Base-by-base conservation (phyloP, 1,284 basidiomycete species). In the Rhizoctonia solani region DNA sequence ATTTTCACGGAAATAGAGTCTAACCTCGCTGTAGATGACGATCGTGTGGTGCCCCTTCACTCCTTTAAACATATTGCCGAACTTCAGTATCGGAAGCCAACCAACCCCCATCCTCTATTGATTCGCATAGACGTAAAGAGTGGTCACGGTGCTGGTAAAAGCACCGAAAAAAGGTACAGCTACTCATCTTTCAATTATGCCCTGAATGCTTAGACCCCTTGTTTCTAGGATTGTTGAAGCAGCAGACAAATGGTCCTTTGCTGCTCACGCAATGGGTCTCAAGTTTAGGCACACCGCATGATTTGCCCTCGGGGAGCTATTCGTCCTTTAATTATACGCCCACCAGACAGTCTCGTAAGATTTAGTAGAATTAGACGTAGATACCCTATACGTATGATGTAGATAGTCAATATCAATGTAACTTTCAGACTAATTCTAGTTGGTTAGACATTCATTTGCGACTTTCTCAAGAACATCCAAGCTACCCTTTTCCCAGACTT, bases 61-160 rank as follows among this genome's bases (percentile, higher is more conserved):
- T 89, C 89, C 4, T 92, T 90, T 82, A 93, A 93, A 76, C 82
- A 85, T 61, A 86, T 87, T 0, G 90, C 90, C 21, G 85, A 85
- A 21, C 78, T 93, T 39, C 91, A 93, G 74, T 77, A 92, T 72
- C 77, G 77, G 1, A 77, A 85, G 2, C 80, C 87, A 0, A 70
- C 85, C 46, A 92, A 90, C 73, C 80, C 82, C 0, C 76, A 91
- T 72, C 91, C 90, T 1, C 78, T 92, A 13, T 79, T 93, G 13
- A 79, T 92, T 59, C 82, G 90, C 16, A 85, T 93, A 42, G 89
- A 92, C 72, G 85, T 86, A 76, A 90, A 91, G 73, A 83, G 88
- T 0, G 91, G 91, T 0, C 91, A 93, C 72, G 90, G 90, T 1
- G 86, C 87, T 1, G 91, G 91, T 3, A 91, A 90, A 77, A 85